Conservation (phyloP, 805 yeast genomes). For the Wickerhamomyces canadensis region DNA sequence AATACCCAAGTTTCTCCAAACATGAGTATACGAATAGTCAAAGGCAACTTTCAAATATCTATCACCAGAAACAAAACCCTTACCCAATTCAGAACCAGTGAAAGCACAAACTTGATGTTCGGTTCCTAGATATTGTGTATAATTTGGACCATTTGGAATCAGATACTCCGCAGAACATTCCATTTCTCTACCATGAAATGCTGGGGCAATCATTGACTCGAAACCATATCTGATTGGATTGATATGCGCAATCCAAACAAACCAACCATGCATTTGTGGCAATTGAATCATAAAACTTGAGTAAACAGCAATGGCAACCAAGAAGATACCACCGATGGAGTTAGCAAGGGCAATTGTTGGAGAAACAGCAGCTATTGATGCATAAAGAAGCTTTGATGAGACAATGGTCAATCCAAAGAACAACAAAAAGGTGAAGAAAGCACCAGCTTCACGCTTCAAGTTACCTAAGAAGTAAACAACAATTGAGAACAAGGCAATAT, state of each 20-base stretch:
- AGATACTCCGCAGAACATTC: slow-evolving; percentile 38
- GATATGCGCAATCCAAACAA: slow-evolving; percentile 54
- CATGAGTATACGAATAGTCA: slow-evolving; percentile 48
- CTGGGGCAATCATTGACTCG: slow-evolving; percentile 60
- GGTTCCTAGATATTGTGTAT: slow-evolving; percentile 30
- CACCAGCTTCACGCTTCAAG: slow-evolving; percentile 41
- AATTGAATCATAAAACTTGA: slow-evolving; percentile 60
- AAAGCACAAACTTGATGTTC: slow-evolving; percentile 47
- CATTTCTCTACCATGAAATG: slow-evolving; percentile 51
- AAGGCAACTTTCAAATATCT: slow-evolving; percentile 43
- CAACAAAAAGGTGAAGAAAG: slow-evolving; percentile 37
- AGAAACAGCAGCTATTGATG: slow-evolving; percentile 43
- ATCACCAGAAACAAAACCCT: slow-evolving; percentile 48
- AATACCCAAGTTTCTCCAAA: slow-evolving; percentile 78
- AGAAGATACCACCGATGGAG: slow-evolving; percentile 47
- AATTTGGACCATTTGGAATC: slow-evolving; percentile 56
- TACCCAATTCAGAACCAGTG: slow-evolving; percentile 55
- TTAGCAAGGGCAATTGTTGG: slow-evolving; percentile 49
- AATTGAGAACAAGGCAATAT: slow-evolving; percentile 39
- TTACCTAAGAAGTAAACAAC: slow-evolving; percentile 52
- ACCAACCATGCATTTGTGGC: slow-evolving; percentile 61
- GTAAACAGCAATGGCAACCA: slow-evolving; percentile 47
- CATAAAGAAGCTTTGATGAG: slow-evolving; percentile 43
- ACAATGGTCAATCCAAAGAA: slow-evolving; percentile 38
- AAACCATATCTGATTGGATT: slow-evolving; percentile 52